Evolutionary conservation across 495 filamentous ascomycete genomes (phyloP).

Genomic region (Trichocladium uniseriatum): DNA sequence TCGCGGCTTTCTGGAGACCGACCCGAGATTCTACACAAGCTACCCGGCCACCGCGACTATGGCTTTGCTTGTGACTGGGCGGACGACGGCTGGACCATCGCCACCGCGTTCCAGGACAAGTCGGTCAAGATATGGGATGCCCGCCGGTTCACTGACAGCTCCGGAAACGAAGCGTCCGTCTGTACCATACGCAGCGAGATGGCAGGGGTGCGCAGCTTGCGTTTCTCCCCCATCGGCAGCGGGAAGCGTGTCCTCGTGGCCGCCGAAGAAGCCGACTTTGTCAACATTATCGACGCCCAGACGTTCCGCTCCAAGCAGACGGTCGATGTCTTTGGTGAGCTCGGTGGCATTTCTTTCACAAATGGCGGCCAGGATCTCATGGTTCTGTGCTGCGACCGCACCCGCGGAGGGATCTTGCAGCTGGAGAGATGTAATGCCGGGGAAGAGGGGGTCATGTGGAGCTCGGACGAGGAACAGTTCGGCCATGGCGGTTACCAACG

Average conservation of each 20-base stretch:
- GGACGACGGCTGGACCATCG: slow-evolving; percentile 77
- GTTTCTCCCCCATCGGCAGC: slow-evolving; percentile 70
- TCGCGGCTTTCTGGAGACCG: slow-evolving; percentile 22
- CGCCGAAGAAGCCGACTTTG: slow-evolving; percentile 75
- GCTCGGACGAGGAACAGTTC: not conserved
- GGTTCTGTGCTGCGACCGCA: slow-evolving; percentile 64
- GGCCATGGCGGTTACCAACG: not conserved
- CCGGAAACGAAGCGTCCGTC: slow-evolving; percentile 40
- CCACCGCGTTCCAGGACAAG: slow-evolving; percentile 85
- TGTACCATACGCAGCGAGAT: slow-evolving; percentile 62
- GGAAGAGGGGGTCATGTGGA: slow-evolving; percentile 31
- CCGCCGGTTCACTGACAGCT: slow-evolving; percentile 52
- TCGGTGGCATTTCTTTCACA: slow-evolving; percentile 66
- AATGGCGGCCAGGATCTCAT: slow-evolving; percentile 63
- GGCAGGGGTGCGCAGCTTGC: slow-evolving; percentile 66
- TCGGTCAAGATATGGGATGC: slow-evolving; percentile 80
- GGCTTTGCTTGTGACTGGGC: slow-evolving; percentile 91
- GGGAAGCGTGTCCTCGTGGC: slow-evolving; percentile 67
- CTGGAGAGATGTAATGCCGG: slow-evolving; percentile 48
- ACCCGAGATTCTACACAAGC: slow-evolving; percentile 37
- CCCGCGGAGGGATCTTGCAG: slow-evolving; percentile 72
- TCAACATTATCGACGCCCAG: slow-evolving; percentile 68
- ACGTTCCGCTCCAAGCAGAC: slow-evolving; percentile 60
- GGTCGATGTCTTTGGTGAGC: slow-evolving; percentile 78
- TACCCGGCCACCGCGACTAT: slow-evolving; percentile 67